Percentiles rank a stretch among this genome's conserved stretches.
phyloP scores from a whole-genome alignment of 2,329 filamentous ascomycete genomes.

The Epichloe sibirici region DNA sequence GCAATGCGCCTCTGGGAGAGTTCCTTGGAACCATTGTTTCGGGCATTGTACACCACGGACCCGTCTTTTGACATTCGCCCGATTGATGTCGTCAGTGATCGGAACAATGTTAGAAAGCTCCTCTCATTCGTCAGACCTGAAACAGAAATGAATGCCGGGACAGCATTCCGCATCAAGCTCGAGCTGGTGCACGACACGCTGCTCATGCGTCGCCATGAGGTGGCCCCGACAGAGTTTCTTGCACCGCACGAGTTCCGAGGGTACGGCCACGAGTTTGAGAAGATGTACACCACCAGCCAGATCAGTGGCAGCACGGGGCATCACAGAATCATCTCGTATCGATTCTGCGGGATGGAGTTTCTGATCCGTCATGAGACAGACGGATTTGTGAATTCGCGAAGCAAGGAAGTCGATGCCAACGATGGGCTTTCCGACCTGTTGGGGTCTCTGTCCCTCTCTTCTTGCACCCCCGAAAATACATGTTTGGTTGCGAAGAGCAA shows the following conservation, averaged over 20 bases:
- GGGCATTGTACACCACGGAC: constrained; percentile 25
- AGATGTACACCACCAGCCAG: constrained; percentile 25
- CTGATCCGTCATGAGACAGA: constrained; percentile 32
- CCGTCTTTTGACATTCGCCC: constrained; percentile 26
- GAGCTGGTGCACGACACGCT: constrained; percentile 26
- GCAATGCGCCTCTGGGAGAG: constrained; percentile 28
- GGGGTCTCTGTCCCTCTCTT: constrained; percentile 15
- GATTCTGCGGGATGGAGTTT: constrained; percentile 26
- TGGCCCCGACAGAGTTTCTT: constrained; percentile 16
- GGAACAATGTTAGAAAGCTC: constrained; percentile 37
- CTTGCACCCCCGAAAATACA: not conserved
- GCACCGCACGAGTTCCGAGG: constrained; percentile 25
- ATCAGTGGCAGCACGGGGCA: constrained; percentile 29
- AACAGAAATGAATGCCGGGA: constrained; percentile 11
- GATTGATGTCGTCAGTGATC: constrained; percentile 31
- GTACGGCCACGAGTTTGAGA: constrained; percentile 33
- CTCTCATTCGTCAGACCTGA: constrained; percentile 27
- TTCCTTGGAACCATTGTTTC: constrained; percentile 35
- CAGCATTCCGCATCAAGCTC: constrained; percentile 28
- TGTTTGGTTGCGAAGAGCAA: not conserved
- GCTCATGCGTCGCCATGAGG: constrained; percentile 25
- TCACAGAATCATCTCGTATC: constrained; percentile 32
- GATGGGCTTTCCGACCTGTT: constrained; percentile 13
- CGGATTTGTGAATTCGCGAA: constrained; percentile 19
- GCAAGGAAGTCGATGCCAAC: not conserved